Conservation (phyloP, 208 protist genomes). For the Porcisia hertigi region DNA sequence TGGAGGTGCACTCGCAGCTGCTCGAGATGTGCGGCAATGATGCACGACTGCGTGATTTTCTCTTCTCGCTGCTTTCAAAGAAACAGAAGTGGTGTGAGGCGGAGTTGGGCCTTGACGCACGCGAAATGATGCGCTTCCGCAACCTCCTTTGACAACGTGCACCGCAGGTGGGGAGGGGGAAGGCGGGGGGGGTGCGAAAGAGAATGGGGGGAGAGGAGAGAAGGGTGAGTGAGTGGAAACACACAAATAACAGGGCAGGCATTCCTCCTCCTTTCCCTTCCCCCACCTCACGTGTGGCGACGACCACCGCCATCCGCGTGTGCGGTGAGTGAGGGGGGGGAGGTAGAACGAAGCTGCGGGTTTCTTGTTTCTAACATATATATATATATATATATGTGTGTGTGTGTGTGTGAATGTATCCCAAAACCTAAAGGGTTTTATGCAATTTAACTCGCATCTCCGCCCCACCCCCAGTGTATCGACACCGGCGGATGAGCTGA, state of each 20-base stretch:
- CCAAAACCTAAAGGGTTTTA: background rate
- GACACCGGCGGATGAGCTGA: background rate
- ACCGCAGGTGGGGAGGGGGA: no score
- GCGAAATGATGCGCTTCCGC: conserved; percentile 63
- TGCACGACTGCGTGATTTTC: conserved; percentile 55
- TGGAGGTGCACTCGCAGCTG: conserved; percentile 27
- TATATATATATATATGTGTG: no score
- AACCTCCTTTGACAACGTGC: conserved; percentile 33
- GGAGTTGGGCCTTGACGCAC: conserved; percentile 59
- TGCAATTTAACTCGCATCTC: background rate
- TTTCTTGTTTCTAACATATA: no score
- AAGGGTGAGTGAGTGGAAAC: background rate
- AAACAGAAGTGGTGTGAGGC: conserved; percentile 45
- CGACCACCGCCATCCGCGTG: no score
- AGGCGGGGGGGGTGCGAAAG: no score
- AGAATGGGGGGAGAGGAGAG: background rate
- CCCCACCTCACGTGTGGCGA: no score
- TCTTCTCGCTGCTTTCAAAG: conserved; percentile 38
- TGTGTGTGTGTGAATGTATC: no score
- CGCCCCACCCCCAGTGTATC: no score
- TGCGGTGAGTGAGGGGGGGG: no score
- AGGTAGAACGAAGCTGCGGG: no score
- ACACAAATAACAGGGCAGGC: no score
- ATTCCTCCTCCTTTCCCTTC: no score
- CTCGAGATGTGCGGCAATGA: conserved; percentile 51